Conservation (phyloP, 108 stramenopile species). For the Cyclotella sp. region DNA sequence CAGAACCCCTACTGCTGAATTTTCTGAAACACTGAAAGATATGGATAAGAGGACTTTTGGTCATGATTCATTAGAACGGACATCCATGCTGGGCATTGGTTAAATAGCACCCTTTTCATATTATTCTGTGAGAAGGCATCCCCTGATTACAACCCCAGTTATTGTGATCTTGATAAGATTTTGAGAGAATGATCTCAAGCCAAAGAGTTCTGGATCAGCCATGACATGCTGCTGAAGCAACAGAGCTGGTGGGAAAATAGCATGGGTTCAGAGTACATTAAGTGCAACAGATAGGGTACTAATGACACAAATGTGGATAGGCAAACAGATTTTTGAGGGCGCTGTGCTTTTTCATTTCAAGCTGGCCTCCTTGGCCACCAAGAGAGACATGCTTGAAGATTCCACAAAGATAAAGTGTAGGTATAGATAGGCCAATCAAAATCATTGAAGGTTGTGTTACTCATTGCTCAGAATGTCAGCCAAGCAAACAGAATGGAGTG, state of each 20-base stretch:
- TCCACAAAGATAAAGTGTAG: neutral
- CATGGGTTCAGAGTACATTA: neutral
- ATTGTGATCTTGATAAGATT: neutral
- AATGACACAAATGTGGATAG: neutral
- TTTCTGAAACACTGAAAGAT: too few species aligned
- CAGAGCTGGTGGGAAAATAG: neutral
- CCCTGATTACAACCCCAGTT: too few species aligned
- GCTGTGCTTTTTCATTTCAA: neutral
- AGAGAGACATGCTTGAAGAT: neutral
- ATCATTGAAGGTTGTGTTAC: conserved; percentile 2
- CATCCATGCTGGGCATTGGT: too few species aligned
- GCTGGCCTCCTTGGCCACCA: neutral
- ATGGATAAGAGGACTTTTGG: too few species aligned
- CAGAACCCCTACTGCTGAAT: too few species aligned
- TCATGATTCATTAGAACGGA: too few species aligned
- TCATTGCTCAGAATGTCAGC: conserved; percentile 16
- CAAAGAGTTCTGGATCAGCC: neutral
- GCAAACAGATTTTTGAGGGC: neutral
- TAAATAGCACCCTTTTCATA: too few species aligned
- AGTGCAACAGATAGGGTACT: neutral
- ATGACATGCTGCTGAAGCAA: neutral
- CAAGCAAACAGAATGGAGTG: conserved; percentile 6
- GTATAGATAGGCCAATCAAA: conserved; percentile 1
- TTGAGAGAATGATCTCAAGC: neutral
- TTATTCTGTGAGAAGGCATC: too few species aligned